Evolutionary conservation across 106 monocot species (phyloP).

Genomic region (Platanthera zijinensis): DNA sequence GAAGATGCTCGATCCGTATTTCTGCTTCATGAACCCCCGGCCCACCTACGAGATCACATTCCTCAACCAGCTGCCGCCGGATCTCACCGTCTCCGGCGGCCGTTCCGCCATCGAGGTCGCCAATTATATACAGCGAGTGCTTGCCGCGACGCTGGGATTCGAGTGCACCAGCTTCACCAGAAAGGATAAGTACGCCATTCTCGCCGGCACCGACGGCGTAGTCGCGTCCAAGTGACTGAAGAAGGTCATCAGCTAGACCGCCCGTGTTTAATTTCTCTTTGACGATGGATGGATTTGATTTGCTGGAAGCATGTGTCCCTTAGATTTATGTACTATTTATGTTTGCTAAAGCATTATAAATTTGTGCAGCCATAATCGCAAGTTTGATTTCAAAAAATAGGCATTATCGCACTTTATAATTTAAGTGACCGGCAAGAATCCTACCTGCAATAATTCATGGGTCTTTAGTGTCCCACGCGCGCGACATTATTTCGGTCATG

Average conservation of each 20-base stretch:
- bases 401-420: too few relatives aligned
- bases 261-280: too few relatives aligned
- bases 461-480: too few relatives aligned
- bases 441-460: too few relatives aligned
- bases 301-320: too few relatives aligned
- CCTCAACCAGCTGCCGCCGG: conserved; percentile 43
- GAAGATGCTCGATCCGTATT: conserved; percentile 57
- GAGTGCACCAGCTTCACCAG: conserved; percentile 66
- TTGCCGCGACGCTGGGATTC: conserved; percentile 45
- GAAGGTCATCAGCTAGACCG: background rate
- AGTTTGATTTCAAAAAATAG: too few relatives aligned
- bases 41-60: conserved; percentile 69
- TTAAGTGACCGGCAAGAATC: too few relatives aligned
- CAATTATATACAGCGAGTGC: conserved; percentile 52
- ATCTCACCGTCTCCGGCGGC: conserved; percentile 40
- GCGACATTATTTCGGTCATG: too few relatives aligned
- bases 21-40: conserved; percentile 75
- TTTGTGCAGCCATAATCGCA: too few relatives aligned
- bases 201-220: conserved; percentile 65
- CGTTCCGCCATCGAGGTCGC: conserved; percentile 51
- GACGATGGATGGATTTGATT: too few relatives aligned
- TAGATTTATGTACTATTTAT: too few relatives aligned
- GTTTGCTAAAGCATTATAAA: too few relatives aligned
- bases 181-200: conserved; percentile 61
- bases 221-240: conserved; percentile 5